Evolutionary conservation across 306 rosid species (phyloP).

Genomic region (Quercus bicolor): DNA sequence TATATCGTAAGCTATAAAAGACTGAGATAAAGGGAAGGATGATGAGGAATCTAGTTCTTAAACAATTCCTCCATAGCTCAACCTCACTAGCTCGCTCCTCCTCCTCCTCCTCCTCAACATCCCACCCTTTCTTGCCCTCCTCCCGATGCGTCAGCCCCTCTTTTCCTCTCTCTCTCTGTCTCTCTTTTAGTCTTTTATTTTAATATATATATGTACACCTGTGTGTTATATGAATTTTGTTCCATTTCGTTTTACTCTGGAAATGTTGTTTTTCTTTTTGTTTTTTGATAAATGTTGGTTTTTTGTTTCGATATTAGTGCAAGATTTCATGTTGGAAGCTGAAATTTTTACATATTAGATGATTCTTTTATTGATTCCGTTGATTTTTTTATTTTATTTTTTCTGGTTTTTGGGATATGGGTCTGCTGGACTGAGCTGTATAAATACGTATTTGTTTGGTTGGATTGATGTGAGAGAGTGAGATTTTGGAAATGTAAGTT

Average conservation of each 20-base stretch:
- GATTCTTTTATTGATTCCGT: not conserved
- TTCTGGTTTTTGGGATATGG: not conserved
- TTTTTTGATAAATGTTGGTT: not conserved
- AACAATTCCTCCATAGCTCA: not conserved
- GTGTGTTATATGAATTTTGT: not conserved
- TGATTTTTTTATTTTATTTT: not conserved
- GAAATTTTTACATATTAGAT: not conserved
- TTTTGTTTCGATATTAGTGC: not conserved
- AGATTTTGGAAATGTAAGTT: not conserved
- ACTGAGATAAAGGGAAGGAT: not conserved
- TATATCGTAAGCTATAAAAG: not conserved
- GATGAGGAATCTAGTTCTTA: not conserved
- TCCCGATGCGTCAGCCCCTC: conserved; percentile 11
- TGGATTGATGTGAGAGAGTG: not conserved
- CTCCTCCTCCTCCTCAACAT: not conserved
- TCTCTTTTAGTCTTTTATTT: not conserved
- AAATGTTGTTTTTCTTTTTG: not conserved
- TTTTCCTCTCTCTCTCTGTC: not conserved
- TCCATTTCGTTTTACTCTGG: not conserved
- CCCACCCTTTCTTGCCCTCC: not conserved
- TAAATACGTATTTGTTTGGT: not conserved
- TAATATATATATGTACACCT: not conserved
- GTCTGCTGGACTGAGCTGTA: too few relatives aligned
- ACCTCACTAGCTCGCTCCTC: not conserved
- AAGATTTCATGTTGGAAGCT: not conserved